Evolutionary conservation across 2,329 filamentous ascomycete species (phyloP).

Genomic region (Diaporthe sp.): DNA sequence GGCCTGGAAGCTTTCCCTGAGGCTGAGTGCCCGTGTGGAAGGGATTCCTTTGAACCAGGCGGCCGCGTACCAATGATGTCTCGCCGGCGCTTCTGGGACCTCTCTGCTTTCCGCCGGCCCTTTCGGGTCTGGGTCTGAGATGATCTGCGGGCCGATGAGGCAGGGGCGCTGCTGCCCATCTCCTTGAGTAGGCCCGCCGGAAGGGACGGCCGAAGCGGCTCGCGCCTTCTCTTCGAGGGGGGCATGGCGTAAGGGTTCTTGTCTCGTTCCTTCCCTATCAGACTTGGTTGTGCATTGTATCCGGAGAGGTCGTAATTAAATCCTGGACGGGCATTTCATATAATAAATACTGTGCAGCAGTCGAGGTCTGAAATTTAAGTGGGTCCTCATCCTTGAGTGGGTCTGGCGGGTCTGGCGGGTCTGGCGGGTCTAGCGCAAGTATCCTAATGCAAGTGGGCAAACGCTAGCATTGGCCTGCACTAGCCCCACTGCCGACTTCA

Average conservation of each 20-base stretch:
- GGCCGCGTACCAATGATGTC: slow-evolving; percentile 21
- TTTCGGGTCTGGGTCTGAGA: slow-evolving; percentile 57
- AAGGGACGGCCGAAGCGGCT: slow-evolving; percentile 46
- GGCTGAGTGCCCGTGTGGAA: background rate
- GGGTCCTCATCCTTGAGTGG: background rate
- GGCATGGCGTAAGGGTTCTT: background rate
- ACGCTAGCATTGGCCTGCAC: background rate
- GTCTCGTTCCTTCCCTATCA: background rate
- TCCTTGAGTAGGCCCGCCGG: slow-evolving; percentile 56
- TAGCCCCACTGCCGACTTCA: background rate
- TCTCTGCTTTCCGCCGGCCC: slow-evolving; percentile 74
- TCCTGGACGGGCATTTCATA: background rate
- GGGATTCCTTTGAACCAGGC: background rate
- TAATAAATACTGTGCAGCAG: background rate
- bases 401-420: background rate
- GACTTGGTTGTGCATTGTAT: background rate
- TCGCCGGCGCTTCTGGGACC: slow-evolving; percentile 63
- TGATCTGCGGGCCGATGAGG: slow-evolving; percentile 29
- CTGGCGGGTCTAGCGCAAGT: background rate
- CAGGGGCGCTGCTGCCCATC: slow-evolving; percentile 44
- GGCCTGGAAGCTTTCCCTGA: background rate
- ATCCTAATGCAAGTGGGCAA: background rate
- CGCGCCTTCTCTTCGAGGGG: slow-evolving; percentile 40
- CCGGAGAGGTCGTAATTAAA: background rate
- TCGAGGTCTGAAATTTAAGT: slow-evolving; percentile 15